phyloP scores from a whole-genome alignment of 2,329 filamentous ascomycete genomes.

The Blumeria graminis region DNA sequence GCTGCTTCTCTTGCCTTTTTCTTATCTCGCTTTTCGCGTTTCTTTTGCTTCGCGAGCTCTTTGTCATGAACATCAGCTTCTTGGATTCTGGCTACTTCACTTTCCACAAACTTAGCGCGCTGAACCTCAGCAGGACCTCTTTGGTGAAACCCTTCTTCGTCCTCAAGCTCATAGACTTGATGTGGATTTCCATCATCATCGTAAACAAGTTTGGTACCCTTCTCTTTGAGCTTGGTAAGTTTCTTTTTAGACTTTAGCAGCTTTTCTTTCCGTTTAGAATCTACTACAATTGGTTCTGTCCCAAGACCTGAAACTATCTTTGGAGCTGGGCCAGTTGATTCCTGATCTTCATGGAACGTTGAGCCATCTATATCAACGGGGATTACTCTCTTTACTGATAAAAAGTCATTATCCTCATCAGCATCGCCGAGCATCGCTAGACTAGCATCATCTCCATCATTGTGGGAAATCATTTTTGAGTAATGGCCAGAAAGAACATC shows the following conservation, averaged over 20 bases:
- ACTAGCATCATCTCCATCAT: slow-evolving; percentile 23
- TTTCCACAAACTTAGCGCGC: slow-evolving; percentile 51
- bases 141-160: slow-evolving; percentile 56
- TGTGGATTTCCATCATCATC: slow-evolving; percentile 79
- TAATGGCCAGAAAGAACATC: slow-evolving; percentile 90
- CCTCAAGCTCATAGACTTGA: slow-evolving; percentile 67
- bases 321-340: slow-evolving; percentile 18
- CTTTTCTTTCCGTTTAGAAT: slow-evolving; percentile 89
- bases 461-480: slow-evolving; percentile 45
- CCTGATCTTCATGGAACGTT: slow-evolving; percentile 19
- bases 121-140: slow-evolving; percentile 56
- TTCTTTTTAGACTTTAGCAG: slow-evolving; percentile 90
- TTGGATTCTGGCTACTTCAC: slow-evolving; percentile 45
- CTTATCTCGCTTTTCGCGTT: slow-evolving; percentile 50
- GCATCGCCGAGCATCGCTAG: slow-evolving; percentile 22
- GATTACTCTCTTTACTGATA: slow-evolving; percentile 74
- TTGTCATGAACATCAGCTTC: slow-evolving; percentile 68
- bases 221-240: slow-evolving; percentile 71
- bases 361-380: slow-evolving; percentile 27
- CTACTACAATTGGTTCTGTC: slow-evolving; percentile 53
- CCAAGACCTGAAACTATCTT: slow-evolving; percentile 44
- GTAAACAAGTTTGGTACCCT: slow-evolving; percentile 65
- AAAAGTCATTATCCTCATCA: slow-evolving; percentile 59
- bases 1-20: slow-evolving; percentile 34
- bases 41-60: slow-evolving; percentile 52